Evolutionary conservation across 2,329 filamentous ascomycete species (phyloP).

Genomic region (Penicillium sp.): DNA sequence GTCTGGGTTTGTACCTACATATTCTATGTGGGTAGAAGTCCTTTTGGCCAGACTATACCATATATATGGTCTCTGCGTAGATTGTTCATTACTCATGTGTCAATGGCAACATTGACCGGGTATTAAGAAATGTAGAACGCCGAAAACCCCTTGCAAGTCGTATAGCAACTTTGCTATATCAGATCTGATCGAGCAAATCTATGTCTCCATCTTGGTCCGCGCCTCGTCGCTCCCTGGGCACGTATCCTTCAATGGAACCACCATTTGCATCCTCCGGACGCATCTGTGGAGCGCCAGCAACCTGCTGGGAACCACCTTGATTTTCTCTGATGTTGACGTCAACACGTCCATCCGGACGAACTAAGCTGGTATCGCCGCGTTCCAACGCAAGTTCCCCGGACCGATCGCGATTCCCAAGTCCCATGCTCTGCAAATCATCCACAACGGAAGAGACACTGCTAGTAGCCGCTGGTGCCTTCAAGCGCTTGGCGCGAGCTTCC

Average conservation of each 20-base stretch:
- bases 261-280: slow-evolving; percentile 33
- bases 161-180: slow-evolving; percentile 23
- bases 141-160: slow-evolving; percentile 9
- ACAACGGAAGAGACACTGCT: slow-evolving; percentile 19
- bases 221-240: slow-evolving; percentile 26
- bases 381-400: slow-evolving; percentile 35
- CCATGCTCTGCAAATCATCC: slow-evolving; percentile 25
- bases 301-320: slow-evolving; percentile 10
- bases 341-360: slow-evolving; percentile 28
- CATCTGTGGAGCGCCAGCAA: slow-evolving; percentile 30
- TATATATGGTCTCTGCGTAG: slow-evolving; percentile 18
- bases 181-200: slow-evolving; percentile 41
- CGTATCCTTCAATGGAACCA: slow-evolving; percentile 43
- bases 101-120: slow-evolving; percentile 13
- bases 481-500: slow-evolving; percentile 48
- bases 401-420: slow-evolving; percentile 22
- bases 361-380: slow-evolving; percentile 30
- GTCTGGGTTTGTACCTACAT: background rate
- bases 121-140: slow-evolving; percentile 17
- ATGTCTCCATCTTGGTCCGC: slow-evolving; percentile 46
- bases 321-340: slow-evolving; percentile 36
- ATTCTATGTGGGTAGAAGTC: background rate
- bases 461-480: slow-evolving; percentile 19
- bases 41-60: slow-evolving; percentile 1
- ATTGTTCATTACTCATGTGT: slow-evolving; percentile 11